Evolutionary conservation across 148 eudicot genomes (phyloP).

Genomic region (Talinum fruticosum): DNA sequence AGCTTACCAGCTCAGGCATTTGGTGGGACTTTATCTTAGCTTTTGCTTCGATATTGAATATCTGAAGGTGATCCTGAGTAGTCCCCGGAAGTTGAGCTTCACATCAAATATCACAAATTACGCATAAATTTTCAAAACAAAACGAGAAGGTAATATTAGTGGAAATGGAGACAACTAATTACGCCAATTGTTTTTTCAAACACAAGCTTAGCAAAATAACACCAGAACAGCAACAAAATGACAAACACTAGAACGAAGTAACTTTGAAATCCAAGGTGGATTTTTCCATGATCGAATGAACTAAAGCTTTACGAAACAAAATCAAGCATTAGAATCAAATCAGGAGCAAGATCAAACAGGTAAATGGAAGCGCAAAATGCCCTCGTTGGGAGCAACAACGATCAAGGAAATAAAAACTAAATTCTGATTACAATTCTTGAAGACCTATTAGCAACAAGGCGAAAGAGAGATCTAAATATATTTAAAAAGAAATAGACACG

Average conservation of each 20-base stretch:
- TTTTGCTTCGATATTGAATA: conserved; percentile 84
- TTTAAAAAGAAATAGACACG: not conserved
- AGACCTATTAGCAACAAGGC: not conserved
- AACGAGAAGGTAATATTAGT: not conserved
- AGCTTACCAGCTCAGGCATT: conserved; percentile 87
- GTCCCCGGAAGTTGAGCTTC: conserved; percentile 94
- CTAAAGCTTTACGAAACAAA: not conserved
- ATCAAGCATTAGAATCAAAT: not conserved
- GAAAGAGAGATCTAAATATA: not conserved
- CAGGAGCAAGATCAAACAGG: not conserved
- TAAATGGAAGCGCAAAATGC: not conserved
- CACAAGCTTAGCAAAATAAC: not conserved
- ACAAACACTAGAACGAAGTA: not conserved
- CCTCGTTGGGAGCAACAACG: not conserved
- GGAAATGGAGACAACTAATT: not conserved
- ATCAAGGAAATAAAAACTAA: not conserved
- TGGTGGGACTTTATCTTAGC: conserved; percentile 84
- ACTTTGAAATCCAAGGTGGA: not conserved
- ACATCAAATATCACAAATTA: conserved; percentile 32
- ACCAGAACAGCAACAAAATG: too few species aligned
- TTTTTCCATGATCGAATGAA: not conserved
- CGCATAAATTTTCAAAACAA: not conserved
- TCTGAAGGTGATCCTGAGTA: conserved; percentile 90
- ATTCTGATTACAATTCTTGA: too few species aligned
- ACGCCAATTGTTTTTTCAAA: not conserved